Conservation (phyloP, 164 flowering plant genomes). For the Chloranthus sessilifolius region DNA sequence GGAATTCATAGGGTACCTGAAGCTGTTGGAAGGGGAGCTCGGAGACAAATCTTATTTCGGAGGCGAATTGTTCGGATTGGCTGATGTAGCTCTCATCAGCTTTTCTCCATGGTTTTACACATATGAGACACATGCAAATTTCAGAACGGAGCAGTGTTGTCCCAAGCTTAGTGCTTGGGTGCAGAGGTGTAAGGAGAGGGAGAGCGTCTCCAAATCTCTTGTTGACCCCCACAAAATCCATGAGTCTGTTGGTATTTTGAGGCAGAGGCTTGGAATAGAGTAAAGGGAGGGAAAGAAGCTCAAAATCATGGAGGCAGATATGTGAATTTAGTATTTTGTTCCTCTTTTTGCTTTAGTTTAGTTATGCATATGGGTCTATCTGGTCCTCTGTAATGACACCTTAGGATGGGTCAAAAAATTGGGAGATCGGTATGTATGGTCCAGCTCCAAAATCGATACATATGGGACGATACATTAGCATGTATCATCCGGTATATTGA, state of each 20-base stretch:
- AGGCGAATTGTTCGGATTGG: slow-evolving; percentile 9
- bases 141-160: slow-evolving; percentile 7
- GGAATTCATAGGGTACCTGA: slow-evolving; percentile 10
- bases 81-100: slow-evolving; percentile 8
- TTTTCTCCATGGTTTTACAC: slow-evolving; percentile 7
- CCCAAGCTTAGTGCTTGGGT: slow-evolving; percentile 11
- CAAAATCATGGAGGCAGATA: no score
- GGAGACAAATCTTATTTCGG: slow-evolving; percentile 17
- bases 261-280: slow-evolving; percentile 11
- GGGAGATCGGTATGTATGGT: no score
- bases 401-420: no score
- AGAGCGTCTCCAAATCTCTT: slow-evolving; percentile 13
- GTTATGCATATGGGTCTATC: no score
- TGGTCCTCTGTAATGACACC: no score
- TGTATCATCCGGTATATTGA: no score
- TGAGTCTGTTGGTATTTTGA: slow-evolving; percentile 3
- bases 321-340: no score
- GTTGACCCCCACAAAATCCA: slow-evolving; percentile 9
- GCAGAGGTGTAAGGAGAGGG: slow-evolving; percentile 14
- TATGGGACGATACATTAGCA: no score
- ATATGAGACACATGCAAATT: slow-evolving; percentile 9
- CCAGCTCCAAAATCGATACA: no score
- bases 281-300: no score
- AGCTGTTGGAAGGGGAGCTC: slow-evolving; percentile 15
- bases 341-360: no score